Evolutionary conservation across 129 eudicot species (phyloP), one percentile per base, ranked within the genome.

Genomic region (Ambrosia trifida): DNA sequence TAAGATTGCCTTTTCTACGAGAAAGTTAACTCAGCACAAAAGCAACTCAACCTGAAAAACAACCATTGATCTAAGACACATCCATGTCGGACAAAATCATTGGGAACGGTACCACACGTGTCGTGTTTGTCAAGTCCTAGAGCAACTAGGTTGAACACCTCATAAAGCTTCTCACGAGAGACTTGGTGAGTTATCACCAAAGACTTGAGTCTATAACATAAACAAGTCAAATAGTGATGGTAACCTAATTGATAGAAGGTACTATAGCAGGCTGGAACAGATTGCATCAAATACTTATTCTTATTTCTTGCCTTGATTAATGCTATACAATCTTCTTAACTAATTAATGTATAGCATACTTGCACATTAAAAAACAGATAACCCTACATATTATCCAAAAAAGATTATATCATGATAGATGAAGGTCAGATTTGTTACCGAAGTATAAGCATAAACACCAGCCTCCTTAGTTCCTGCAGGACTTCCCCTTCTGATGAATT

Each of bases 401-500:
- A 47, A 53, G 38, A 59, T 40, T 33, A 19, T 20, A 64, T 75
- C 40, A 18, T 31, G 60, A 68, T 60, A 14, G 56, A 69, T 49
- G 11, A 16, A 17, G 16, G 40, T 70, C 3, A 53, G 19, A 36
- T 16, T 52, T 61, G 43, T 66, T 85, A 90, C 97, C 95, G 69
- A 66, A 13, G 89, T 90, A 76, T 85, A 83, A 75, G 97, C 91
- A 82, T 90, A 90, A 47, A 85, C 95, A 66, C 95, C 83, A 53
- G 87, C 91, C 74, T 83, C 91, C 17, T 79, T 74, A 58, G 95
- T 80, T 64, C 91, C 95, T 24, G 66, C 24, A 64, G 89, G 97
- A 82, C 97, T 90, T 79, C 95, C 97, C 76, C 89, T 85, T 79
- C 97, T 77, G 68, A 83, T 87, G 63, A 87, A 87, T 56, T 85